A percentile compares a stretch with the other conserved stretches of the same genome.
phyloP scores from a whole-genome alignment of 2,329 filamentous ascomycete genomes.

The Nigrograna mackinnonii region DNA sequence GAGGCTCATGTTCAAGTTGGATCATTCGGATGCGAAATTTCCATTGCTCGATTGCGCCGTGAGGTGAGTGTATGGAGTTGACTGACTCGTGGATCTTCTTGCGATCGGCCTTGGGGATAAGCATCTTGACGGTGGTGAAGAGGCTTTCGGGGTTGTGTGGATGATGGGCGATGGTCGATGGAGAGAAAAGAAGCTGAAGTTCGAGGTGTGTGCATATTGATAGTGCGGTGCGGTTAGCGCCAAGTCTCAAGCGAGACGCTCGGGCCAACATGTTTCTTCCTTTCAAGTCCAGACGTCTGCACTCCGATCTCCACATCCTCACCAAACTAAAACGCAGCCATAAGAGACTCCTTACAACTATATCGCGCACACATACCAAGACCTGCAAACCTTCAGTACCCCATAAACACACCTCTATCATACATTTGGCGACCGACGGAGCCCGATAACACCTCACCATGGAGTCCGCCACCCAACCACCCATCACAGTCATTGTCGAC shows the following conservation, averaged over 20 bases:
- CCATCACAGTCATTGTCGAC: conserved; percentile 69
- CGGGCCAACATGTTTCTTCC: conserved; percentile 11
- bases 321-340: no score
- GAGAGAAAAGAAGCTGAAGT: conserved; percentile 13
- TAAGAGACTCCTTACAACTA: no score
- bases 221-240: conserved; percentile 9
- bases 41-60: conserved; percentile 26
- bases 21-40: conserved; percentile 30
- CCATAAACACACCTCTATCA: conserved; percentile 2
- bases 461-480: conserved; percentile 24
- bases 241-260: conserved; percentile 15
- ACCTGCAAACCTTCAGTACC: no score
- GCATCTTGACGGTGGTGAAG: conserved; percentile 58
- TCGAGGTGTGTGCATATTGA: conserved; percentile 5
- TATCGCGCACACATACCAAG: no score
- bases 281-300: no score
- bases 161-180: conserved; percentile 15
- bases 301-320: no score
- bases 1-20: conserved; percentile 31
- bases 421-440: background rate
- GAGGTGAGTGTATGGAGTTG: conserved; percentile 52
- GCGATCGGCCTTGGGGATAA: conserved; percentile 99
- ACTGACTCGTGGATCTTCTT: conserved; percentile 99
- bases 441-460: conserved; percentile 17
- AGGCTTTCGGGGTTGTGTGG: conserved; percentile 25